Conservation (phyloP, 208 protist species). For the Hexamita inflata region DNA sequence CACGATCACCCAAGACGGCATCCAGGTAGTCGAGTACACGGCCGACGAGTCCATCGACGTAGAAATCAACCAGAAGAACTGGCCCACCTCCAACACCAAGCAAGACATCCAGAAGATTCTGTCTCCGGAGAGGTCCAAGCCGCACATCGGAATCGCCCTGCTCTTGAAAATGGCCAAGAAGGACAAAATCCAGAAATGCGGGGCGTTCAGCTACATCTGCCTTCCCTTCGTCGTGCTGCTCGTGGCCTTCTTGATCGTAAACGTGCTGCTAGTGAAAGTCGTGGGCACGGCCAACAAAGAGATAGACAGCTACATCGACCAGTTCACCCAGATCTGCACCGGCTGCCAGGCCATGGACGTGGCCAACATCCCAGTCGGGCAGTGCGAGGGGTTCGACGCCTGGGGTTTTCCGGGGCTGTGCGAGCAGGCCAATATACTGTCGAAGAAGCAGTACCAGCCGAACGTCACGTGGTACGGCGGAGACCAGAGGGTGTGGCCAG, state of each 20-base stretch:
- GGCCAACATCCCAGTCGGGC: not conserved
- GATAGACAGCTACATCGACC: not conserved
- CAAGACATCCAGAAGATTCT: constrained; percentile 6
- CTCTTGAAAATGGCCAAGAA: not conserved
- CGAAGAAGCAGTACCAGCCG: too few species aligned
- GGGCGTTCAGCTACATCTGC: not conserved
- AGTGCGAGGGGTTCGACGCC: constrained; percentile 1
- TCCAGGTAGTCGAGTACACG: too few species aligned
- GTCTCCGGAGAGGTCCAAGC: not conserved
- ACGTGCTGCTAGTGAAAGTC: not conserved
- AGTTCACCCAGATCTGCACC: not conserved
- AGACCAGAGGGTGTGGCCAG: too few species aligned
- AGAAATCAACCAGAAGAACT: too few species aligned
- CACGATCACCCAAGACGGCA: too few species aligned
- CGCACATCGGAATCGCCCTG: not conserved
- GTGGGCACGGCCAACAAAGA: not conserved
- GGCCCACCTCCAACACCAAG: too few species aligned
- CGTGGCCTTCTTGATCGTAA: not conserved
- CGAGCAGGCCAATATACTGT: not conserved
- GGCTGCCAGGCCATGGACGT: not conserved
- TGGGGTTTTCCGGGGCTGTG: not conserved
- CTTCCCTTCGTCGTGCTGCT: not conserved
- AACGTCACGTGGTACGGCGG: too few species aligned
- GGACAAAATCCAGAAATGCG: not conserved
- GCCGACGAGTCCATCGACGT: too few species aligned